phyloP scores from a whole-genome alignment of 2,329 filamentous ascomycete species.

The Thelonectria rubi region DNA sequence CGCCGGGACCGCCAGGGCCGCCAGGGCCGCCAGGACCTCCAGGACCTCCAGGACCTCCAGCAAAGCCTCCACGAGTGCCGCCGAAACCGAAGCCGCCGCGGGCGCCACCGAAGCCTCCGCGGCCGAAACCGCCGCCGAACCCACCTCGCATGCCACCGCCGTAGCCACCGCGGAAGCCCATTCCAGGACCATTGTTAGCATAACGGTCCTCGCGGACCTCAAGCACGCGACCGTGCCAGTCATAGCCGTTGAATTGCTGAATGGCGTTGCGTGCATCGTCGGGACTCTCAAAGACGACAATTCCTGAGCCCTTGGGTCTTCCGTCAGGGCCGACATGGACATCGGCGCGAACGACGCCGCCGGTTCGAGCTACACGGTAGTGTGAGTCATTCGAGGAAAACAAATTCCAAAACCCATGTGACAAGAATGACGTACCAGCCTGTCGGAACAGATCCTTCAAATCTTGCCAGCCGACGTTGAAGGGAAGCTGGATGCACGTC shows the following conservation, averaged over 20 bases:
- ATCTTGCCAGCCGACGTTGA: constrained; percentile 98
- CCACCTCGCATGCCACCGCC: constrained; percentile 68
- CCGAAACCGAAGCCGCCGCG: constrained; percentile 61
- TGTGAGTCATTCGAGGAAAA: constrained; percentile 19
- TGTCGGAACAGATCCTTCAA: constrained; percentile 98
- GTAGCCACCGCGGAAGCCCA: constrained; percentile 67
- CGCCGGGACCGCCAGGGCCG: constrained; percentile 35
- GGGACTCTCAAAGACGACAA: constrained; percentile 93
- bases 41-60: constrained; percentile 60
- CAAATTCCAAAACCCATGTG: not conserved
- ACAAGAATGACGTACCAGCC: constrained; percentile 76
- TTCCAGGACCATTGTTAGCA: constrained; percentile 69
- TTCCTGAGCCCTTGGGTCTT: constrained; percentile 94
- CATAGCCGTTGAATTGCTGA: constrained; percentile 96
- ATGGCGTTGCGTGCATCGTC: constrained; percentile 97
- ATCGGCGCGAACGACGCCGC: constrained; percentile 90
- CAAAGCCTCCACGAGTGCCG: constrained; percentile 67
- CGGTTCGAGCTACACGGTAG: constrained; percentile 61
- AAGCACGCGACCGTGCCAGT: constrained; percentile 93
- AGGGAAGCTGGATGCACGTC: constrained; percentile 76
- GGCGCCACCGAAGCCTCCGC: constrained; percentile 58
- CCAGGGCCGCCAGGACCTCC: constrained; percentile 45
- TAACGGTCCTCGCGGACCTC: constrained; percentile 98
- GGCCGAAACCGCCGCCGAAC: constrained; percentile 62
- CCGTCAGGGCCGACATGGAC: constrained; percentile 93